These are phyloP conservation scores for Sclerotinia borealis DNA, from an alignment of 2,329 filamentous ascomycete species.

Conservation along the genomic window DNA sequence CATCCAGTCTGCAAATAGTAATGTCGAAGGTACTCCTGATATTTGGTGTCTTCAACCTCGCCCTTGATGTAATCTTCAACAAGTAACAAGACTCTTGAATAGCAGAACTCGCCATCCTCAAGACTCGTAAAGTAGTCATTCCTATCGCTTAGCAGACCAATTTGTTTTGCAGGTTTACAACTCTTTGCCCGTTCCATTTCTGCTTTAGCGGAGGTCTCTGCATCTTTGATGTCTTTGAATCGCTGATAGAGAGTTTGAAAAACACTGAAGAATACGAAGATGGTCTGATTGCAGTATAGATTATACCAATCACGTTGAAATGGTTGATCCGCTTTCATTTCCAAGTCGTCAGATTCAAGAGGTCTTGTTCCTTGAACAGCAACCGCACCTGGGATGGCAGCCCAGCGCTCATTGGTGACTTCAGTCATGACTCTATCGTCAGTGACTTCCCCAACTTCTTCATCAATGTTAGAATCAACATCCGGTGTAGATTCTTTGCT, in stretches of 20 bases:
- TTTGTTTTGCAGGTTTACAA: conserved; percentile 73
- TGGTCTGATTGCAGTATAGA: conserved; percentile 83
- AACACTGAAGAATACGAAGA: conserved; percentile 92
- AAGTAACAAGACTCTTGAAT: conserved; percentile 76
- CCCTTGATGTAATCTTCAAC: conserved; percentile 81
- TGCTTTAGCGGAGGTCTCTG: conserved; percentile 64
- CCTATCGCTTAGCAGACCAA: conserved; percentile 75
- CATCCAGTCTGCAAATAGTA: conserved; percentile 90
- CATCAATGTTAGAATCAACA: conserved; percentile 67
- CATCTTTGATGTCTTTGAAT: conserved; percentile 75
- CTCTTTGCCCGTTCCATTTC: conserved; percentile 68
- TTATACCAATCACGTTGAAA: conserved; percentile 79
- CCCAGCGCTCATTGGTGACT: conserved; percentile 56
- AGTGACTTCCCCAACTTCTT: conserved; percentile 60
- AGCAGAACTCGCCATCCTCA: conserved; percentile 61
- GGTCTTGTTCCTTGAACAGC: conserved; percentile 46
- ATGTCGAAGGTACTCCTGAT: conserved; percentile 85
- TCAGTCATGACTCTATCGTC: conserved; percentile 57
- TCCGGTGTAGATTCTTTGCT: conserved; percentile 91
- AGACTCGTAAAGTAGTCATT: conserved; percentile 68
- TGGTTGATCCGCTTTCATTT: conserved; percentile 69
- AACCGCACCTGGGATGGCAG: conserved; percentile 54
- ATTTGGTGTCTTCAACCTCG: conserved; percentile 73
- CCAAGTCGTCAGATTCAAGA: conserved; percentile 52
- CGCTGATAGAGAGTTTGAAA: conserved; percentile 88